Conservation (phyloP, 2,329 filamentous ascomycete species). For the Aspergillus transmontanensis region DNA sequence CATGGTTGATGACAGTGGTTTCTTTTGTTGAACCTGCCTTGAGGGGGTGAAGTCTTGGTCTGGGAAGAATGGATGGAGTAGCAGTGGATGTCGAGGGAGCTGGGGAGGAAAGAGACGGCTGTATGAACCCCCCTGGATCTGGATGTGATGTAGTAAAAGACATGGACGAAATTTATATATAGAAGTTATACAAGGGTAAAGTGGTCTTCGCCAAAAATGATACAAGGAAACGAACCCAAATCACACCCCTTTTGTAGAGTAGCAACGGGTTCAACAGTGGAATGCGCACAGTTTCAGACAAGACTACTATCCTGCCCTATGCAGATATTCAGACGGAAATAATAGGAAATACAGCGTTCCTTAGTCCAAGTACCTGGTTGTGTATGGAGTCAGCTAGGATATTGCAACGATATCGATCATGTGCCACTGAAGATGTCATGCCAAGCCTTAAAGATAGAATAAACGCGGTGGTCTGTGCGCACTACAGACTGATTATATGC, state of each 20-base stretch:
- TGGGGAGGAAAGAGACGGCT: slow-evolving; percentile 45
- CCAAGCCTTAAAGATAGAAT: slow-evolving; percentile 26
- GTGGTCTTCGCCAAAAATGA: neutral
- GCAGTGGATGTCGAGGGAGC: slow-evolving; percentile 49
- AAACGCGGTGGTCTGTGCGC: neutral
- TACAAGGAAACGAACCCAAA: neutral
- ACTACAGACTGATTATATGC: neutral
- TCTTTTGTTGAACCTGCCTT: slow-evolving; percentile 61
- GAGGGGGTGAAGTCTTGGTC: slow-evolving; percentile 56
- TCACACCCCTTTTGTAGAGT: neutral
- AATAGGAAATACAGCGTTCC: neutral
- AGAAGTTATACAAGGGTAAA: neutral
- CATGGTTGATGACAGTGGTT: slow-evolving; percentile 58
- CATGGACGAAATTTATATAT: slow-evolving; percentile 10
- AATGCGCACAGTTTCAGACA: neutral
- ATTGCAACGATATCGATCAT: neutral
- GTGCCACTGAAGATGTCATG: slow-evolving; percentile 29
- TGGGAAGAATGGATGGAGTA: slow-evolving; percentile 50
- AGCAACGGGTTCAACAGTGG: neutral
- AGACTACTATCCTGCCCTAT: neutral
- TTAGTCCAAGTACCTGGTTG: neutral
- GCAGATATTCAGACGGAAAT: neutral
- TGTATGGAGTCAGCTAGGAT: neutral
- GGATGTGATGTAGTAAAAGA: slow-evolving; percentile 11
- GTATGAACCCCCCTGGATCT: slow-evolving; percentile 45